Percentiles rank a stretch among this genome's conserved stretches.
These are phyloP conservation scores for Ceratobasidium theobromae DNA, from an alignment of 1,284 basidiomycete species.

Conservation along the genomic window DNA sequence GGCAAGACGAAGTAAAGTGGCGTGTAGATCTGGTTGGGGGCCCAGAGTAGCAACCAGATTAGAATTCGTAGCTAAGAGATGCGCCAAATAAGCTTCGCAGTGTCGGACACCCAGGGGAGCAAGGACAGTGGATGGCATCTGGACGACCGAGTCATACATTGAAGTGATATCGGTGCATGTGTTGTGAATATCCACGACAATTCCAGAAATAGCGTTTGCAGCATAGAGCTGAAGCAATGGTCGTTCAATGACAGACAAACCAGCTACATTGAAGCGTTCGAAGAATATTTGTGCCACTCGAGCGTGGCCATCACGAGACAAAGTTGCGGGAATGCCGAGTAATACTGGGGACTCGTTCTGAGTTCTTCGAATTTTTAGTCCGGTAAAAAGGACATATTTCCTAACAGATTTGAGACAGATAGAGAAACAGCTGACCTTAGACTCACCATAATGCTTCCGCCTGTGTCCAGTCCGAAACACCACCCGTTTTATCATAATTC, in stretches of 20 bases:
- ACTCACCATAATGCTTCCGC: slow-evolving; percentile 88
- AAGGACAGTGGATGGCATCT: slow-evolving; percentile 60
- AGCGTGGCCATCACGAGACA: slow-evolving; percentile 75
- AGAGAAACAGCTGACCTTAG: background rate
- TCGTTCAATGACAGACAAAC: slow-evolving; percentile 79
- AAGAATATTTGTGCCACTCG: slow-evolving; percentile 86
- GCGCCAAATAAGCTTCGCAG: slow-evolving; percentile 74
- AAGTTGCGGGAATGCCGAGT: slow-evolving; percentile 68
- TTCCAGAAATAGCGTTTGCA: slow-evolving; percentile 72
- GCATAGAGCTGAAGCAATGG: slow-evolving; percentile 85
- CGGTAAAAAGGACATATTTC: slow-evolving; percentile 80
- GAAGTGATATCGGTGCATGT: slow-evolving; percentile 76
- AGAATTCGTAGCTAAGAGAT: slow-evolving; percentile 65
- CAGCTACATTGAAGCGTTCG: slow-evolving; percentile 92
- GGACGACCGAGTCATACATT: slow-evolving; percentile 75
- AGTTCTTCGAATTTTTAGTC: slow-evolving; percentile 73
- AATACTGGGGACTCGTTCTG: slow-evolving; percentile 88
- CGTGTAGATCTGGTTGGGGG: slow-evolving; percentile 50
- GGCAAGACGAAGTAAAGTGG: slow-evolving; percentile 59
- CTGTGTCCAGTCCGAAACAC: slow-evolving; percentile 82
- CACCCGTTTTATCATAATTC: slow-evolving; percentile 45
- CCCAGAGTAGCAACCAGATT: slow-evolving; percentile 61
- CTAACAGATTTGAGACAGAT: slow-evolving; percentile 48
- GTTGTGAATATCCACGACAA: slow-evolving; percentile 84
- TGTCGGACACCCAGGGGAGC: slow-evolving; percentile 69